Evolutionary conservation across 2,329 filamentous ascomycete species (phyloP), one percentile per base, ranked within the genome.

Genomic region (Aspergillus sp.): DNA sequence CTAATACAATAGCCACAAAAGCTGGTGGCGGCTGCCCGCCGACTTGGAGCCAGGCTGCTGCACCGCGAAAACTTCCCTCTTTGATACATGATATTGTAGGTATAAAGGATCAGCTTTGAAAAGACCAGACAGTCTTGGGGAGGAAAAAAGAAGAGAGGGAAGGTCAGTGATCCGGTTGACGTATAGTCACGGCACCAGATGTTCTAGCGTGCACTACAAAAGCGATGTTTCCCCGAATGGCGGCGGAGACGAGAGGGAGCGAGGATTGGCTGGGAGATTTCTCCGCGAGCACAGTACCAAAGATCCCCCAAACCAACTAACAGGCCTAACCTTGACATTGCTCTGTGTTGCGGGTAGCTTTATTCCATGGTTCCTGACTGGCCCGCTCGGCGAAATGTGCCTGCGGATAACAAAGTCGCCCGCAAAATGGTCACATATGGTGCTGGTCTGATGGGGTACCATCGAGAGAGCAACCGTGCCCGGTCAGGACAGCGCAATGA

Each of bases 251-350:
- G 21, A 36, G 52, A 38, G 51, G 38, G 13, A 17, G 36, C 50
- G 45, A 51, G 51, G 62, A 66, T 66, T 66, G 64, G 64, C 54
- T 60, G 62, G 64, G 56, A 58, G 21, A 38, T 53, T 59, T 59
- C 45, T 53, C 62, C 59, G 62, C 30, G 25, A 53, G 58, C 56
- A 17, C 60, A 43, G 57, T 48, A 38, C 52, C 51, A 50, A 43
- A 39, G 25, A 53, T 23, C 49, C 39, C 32, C 28, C 21, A 17
- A 41, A 30, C 48, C 38, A 30, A 36, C 25, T 28, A 43, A 39
- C 47, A 30, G 45, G 53, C n/a, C 17, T 21, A 21, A 43, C 32
- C 17, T 17, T 17, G 6, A n/a, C 25, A 50, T 7, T 50, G 28
- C 47, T 19, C 32, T 30, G n/a, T 28, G n/a, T 30, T 30, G 13